Conservation (phyloP, 208 protist species). For the Trypanosoma rangeli region DNA sequence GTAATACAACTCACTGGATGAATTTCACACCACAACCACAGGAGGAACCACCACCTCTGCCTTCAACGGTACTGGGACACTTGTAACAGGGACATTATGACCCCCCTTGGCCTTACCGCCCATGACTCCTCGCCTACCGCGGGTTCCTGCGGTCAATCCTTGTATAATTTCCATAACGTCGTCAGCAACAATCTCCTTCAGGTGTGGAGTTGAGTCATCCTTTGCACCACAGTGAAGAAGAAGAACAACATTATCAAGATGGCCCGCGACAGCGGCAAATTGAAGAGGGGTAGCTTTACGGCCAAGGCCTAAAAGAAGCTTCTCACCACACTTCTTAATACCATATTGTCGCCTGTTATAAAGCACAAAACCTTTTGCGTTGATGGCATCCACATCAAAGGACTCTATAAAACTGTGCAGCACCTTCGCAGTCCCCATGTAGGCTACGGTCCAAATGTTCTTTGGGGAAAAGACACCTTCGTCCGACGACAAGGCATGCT, state of each 20-base stretch:
- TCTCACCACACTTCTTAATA: slow-evolving; percentile 45
- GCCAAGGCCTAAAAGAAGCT: slow-evolving; percentile 67
- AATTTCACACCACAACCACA: not conserved
- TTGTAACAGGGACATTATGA: not conserved
- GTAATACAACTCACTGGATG: not conserved
- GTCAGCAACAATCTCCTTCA: slow-evolving; percentile 63
- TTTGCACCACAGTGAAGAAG: slow-evolving; percentile 59
- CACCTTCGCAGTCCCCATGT: slow-evolving; percentile 48
- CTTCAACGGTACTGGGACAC: not conserved
- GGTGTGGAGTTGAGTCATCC: slow-evolving; percentile 39
- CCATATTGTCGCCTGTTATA: slow-evolving; percentile 70
- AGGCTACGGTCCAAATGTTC: slow-evolving; percentile 80
- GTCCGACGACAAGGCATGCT: not conserved
- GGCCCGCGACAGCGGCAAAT: slow-evolving; percentile 73
- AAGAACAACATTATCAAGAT: slow-evolving; percentile 76
- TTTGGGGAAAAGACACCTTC: slow-evolving; percentile 18
- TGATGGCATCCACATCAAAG: slow-evolving; percentile 27
- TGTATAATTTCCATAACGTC: slow-evolving; percentile 13
- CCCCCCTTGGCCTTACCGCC: not conserved
- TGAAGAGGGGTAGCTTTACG: slow-evolving; percentile 75
- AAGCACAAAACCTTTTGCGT: slow-evolving; percentile 55
- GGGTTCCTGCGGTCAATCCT: not conserved
- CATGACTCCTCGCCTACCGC: not conserved
- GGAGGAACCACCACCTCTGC: slow-evolving; percentile 13
- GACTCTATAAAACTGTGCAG: slow-evolving; percentile 43